phyloP scores from a whole-genome alignment of 2,329 filamentous ascomycete genomes.

The Biscogniauxia mediterranea region DNA sequence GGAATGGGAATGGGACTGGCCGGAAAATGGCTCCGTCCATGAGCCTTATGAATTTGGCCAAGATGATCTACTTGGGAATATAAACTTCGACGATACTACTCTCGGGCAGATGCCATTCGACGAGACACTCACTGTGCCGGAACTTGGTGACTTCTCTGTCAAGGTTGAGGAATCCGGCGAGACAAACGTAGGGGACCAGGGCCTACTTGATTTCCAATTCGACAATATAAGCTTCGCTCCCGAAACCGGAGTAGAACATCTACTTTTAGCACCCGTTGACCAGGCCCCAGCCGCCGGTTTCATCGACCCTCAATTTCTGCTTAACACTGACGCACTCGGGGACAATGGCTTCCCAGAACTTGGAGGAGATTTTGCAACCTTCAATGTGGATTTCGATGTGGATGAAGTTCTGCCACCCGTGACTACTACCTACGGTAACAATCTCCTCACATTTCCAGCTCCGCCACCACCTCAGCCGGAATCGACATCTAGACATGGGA shows the following conservation, averaged over 20 bases:
- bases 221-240: background rate
- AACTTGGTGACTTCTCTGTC: background rate
- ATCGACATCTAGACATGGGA: background rate
- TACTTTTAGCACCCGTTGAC: background rate
- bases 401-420: too few relatives aligned
- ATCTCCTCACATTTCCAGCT: background rate
- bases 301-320: background rate
- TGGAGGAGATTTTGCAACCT: background rate
- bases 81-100: background rate
- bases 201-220: background rate
- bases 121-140: too few relatives aligned
- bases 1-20: too few relatives aligned
- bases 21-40: background rate
- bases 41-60: background rate
- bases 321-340: background rate
- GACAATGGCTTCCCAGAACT: background rate
- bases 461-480: background rate
- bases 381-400: too few relatives aligned
- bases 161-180: background rate
- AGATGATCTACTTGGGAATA: background rate
- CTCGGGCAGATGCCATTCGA: background rate
- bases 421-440: too few relatives aligned
- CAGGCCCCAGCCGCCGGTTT: background rate
- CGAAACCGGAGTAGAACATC: background rate
- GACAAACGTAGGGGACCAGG: background rate